Conservation (phyloP, 2,329 filamentous ascomycete genomes). For the Talaromyces atroroseus region DNA sequence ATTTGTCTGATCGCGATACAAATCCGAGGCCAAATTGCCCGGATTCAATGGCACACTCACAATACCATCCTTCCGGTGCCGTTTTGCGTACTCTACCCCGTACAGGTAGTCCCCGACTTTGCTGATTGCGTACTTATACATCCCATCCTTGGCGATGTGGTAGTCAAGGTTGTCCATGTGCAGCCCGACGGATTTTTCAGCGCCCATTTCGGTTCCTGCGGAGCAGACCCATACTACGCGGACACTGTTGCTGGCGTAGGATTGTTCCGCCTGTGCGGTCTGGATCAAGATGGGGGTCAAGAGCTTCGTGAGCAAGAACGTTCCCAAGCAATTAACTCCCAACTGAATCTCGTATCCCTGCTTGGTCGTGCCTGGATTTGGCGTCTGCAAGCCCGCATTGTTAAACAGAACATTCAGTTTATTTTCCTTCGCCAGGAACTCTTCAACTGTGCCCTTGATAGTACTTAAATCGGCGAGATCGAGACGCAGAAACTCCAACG, state of each 20-base stretch:
- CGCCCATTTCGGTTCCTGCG: not conserved
- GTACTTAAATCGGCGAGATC: conserved; percentile 6
- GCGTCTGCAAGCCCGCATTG: conserved; percentile 34
- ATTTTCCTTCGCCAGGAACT: conserved; percentile 31
- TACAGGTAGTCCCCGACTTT: conserved; percentile 36
- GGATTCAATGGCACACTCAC: conserved; percentile 1
- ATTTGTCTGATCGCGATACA: not conserved
- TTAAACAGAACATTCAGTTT: conserved; percentile 38
- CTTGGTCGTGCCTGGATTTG: conserved; percentile 25
- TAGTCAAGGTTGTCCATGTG: conserved; percentile 13
- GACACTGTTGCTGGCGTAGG: conserved; percentile 18
- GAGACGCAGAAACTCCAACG: not conserved
- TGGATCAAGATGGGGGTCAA: conserved; percentile 29
- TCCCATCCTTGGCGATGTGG: conserved; percentile 18
- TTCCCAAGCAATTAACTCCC: conserved; percentile 33
- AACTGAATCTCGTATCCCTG: conserved; percentile 35
- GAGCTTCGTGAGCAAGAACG: conserved; percentile 36
- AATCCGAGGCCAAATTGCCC: not conserved
- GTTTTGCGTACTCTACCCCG: conserved; percentile 26
- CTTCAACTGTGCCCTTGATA: not conserved
- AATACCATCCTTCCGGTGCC: conserved; percentile 17
- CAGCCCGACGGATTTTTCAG: not conserved
- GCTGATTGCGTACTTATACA: conserved; percentile 23
- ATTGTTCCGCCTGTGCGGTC: conserved; percentile 24
- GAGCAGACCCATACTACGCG: conserved; percentile 27